Evolutionary conservation across 371 early-diverging fungal species (phyloP).

Genomic region (Lichtheimia hyalospora): DNA sequence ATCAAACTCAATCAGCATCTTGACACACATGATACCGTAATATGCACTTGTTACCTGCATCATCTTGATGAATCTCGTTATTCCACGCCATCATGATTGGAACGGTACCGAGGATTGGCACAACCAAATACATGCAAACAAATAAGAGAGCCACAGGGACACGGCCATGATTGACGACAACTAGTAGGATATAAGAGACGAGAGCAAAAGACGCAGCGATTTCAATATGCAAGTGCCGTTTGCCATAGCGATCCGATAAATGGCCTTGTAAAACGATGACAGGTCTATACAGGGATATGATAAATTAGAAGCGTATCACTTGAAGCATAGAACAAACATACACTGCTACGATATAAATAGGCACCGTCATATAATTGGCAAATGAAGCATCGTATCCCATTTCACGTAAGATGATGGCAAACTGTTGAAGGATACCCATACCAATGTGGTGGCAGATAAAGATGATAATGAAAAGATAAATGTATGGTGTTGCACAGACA

Average conservation of each 20-base stretch:
- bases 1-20: too few species aligned
- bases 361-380: constrained; percentile 47
- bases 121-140: constrained; percentile 32
- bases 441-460: constrained; percentile 47
- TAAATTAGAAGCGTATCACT: too few species aligned
- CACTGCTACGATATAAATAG: constrained; percentile 41
- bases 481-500: constrained; percentile 36
- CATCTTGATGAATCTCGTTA: constrained; percentile 34
- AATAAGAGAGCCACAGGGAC: constrained; percentile 27
- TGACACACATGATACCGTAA: too few species aligned
- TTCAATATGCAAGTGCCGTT: constrained; percentile 41
- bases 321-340: background rate
- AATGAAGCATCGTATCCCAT: constrained; percentile 31
- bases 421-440: constrained; percentile 44
- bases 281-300: background rate
- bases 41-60: constrained; percentile 2
- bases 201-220: constrained; percentile 32
- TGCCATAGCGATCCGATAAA: constrained; percentile 32
- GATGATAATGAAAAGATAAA: constrained; percentile 32
- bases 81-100: constrained; percentile 45
- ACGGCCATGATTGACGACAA: constrained; percentile 48
- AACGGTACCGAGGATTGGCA: constrained; percentile 31
- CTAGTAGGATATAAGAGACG: constrained; percentile 54
- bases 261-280: constrained; percentile 42
- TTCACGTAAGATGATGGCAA: constrained; percentile 36